Conservation (phyloP, 192 early-diverging fungal genomes). For the Ambispora gerdemannii region DNA sequence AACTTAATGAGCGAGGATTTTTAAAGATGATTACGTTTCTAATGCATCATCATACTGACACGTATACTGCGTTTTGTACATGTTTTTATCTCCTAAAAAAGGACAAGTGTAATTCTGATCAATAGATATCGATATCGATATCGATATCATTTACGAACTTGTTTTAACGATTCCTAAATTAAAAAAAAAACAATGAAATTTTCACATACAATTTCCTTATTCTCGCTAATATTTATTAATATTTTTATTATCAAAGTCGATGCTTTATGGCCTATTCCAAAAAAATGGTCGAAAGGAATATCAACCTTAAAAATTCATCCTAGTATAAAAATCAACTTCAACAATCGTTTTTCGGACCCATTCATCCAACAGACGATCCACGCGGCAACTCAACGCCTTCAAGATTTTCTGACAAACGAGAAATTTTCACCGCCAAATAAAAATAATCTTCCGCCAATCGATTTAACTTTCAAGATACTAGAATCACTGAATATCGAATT, state of each 20-base stretch:
- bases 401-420: slow-evolving; percentile 40
- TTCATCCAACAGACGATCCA: slow-evolving; percentile 36
- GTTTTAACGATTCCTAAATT: too few species aligned
- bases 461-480: slow-evolving; percentile 23
- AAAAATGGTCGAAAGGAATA: slow-evolving; percentile 38
- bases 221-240: background rate
- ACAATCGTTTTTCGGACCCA: slow-evolving; percentile 28
- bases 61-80: too few species aligned
- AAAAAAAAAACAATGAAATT: background rate
- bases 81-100: too few species aligned
- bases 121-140: too few species aligned
- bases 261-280: slow-evolving; percentile 43
- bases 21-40: too few species aligned
- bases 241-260: background rate
- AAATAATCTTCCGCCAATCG: background rate
- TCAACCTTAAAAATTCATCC: slow-evolving; percentile 30
- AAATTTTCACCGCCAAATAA: slow-evolving; percentile 23
- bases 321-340: slow-evolving; percentile 26
- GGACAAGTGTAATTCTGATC: too few species aligned
- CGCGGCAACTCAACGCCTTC: slow-evolving; percentile 50
- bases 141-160: too few species aligned
- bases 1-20: too few species aligned
- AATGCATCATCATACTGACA: too few species aligned
- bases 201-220: background rate
- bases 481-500: slow-evolving; percentile 41